phyloP scores from a whole-genome alignment of 805 yeast genomes.

The Saccharomycopsis oosterbeekiorum region DNA sequence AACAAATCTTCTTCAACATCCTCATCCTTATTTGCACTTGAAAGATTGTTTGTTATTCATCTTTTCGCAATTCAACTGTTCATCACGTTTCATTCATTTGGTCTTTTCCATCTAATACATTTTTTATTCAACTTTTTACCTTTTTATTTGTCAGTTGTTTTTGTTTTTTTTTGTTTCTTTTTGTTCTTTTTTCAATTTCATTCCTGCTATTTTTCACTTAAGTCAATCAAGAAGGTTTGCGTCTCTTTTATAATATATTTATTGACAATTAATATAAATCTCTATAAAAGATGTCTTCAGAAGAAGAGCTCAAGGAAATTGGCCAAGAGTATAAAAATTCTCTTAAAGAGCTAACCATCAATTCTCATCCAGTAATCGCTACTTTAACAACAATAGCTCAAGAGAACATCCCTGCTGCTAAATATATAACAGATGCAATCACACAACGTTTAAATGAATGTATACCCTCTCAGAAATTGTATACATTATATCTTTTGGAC shows the following conservation, averaged over 20 bases:
- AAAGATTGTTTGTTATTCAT: too few species aligned
- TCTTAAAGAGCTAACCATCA: constrained; percentile 69
- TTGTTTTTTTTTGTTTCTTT: background rate
- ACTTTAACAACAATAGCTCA: constrained; percentile 77
- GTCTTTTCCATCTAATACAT: too few species aligned
- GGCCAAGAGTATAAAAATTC: constrained; percentile 60
- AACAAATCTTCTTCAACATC: background rate
- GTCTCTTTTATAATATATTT: background rate
- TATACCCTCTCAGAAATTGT: constrained; percentile 77
- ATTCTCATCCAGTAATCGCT: constrained; percentile 83
- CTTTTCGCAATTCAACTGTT: too few species aligned
- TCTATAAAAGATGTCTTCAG: constrained; percentile 13
- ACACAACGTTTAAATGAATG: constrained; percentile 66
- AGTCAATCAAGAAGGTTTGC: background rate
- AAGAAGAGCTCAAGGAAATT: constrained; percentile 21
- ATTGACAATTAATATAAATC: background rate
- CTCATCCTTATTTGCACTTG: too few species aligned
- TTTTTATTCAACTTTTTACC: too few species aligned
- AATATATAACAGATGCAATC: constrained; percentile 65
- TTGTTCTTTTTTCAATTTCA: background rate
- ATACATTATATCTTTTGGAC: constrained; percentile 75
- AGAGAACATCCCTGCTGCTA: constrained; percentile 71
- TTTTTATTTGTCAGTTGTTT: background rate
- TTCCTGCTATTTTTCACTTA: background rate
- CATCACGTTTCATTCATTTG: too few species aligned